Evolutionary conservation across 768 basidiomycete species (phyloP), one percentile per base, ranked within the genome.

Genomic region (Tremella mesenterica): DNA sequence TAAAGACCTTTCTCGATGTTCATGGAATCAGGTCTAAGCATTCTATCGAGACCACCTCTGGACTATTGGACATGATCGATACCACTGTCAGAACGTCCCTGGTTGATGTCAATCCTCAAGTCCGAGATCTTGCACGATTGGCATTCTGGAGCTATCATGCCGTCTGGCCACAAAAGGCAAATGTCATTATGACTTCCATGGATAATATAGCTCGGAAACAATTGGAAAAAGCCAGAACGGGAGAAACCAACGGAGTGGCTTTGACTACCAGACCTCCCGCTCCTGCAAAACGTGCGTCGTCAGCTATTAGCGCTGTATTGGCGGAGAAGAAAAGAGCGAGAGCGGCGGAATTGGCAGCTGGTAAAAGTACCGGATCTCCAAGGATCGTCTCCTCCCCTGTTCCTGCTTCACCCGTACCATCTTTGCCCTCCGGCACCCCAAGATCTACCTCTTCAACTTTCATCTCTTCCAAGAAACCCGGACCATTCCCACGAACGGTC

Each of bases 271-370:
- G 31, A 61, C 77, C 47, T 0, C 7, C 81, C 84, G 14, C 81
- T 80, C 47, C 74, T 71, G 49, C 71, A 72, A 49, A 56, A 38
- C 49, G 58, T 23, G 90, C 89, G 75, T 90, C 90, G 73, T 81
- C 81, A 41, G 88, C 86, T 53, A 77, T 91, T 51, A 84, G 86
- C 34, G 86, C 89, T 8, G 82, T 87, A 21, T 86, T 92, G 63
- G 90, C 90, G 34, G 88, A 90, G 20, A 91, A 86, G 68, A 80
- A 89, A 21, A 87, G 85, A 14, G 92, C 88, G 69, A 85, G 86
- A 45, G 76, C 79, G 14, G 76, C 74, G 14, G 77, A 85, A 29
- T 81, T 85, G 61, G 77, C 79, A 7, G 75, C 78, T 41, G 56
- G 56, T 7, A 57, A 51, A 29, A 59, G 59, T 30, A 75, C 76